Evolutionary conservation across 2,329 filamentous ascomycete genomes (phyloP).

Genomic region (Zasmidium citrigriseum): DNA sequence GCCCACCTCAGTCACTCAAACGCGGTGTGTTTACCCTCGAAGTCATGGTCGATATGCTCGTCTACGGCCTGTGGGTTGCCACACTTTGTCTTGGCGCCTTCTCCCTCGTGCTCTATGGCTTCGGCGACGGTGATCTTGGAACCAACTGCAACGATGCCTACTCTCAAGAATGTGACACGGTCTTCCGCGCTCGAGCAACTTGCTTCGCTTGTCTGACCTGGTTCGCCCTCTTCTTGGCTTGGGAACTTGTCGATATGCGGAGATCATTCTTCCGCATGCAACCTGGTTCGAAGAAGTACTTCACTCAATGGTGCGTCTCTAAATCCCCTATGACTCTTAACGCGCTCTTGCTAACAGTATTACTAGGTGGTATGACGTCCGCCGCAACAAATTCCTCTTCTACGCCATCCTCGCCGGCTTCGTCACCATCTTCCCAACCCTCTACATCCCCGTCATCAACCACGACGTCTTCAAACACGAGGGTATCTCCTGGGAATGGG

Average conservation of each 20-base stretch:
- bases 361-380: slow-evolving; percentile 61
- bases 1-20: slow-evolving; percentile 71
- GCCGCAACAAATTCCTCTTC: slow-evolving; percentile 68
- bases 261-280: slow-evolving; percentile 76
- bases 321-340: too few species aligned
- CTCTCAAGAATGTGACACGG: slow-evolving; percentile 57
- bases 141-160: slow-evolving; percentile 62
- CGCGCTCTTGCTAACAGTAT: slow-evolving; percentile 32
- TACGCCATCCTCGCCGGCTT: slow-evolving; percentile 47
- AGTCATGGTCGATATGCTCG: slow-evolving; percentile 75
- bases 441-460: slow-evolving; percentile 70
- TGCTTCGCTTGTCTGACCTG: slow-evolving; percentile 75
- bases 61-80: slow-evolving; percentile 79
- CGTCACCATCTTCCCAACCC: slow-evolving; percentile 47
- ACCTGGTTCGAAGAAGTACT: slow-evolving; percentile 59
- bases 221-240: slow-evolving; percentile 75
- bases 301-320: slow-evolving; percentile 65
- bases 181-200: slow-evolving; percentile 72
- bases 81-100: slow-evolving; percentile 63
- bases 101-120: slow-evolving; percentile 64
- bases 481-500: slow-evolving; percentile 70
- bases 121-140: slow-evolving; percentile 55
- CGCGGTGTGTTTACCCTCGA: slow-evolving; percentile 75
- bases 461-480: slow-evolving; percentile 65
- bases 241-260: slow-evolving; percentile 75